Percentiles rank a stretch among this genome's conserved stretches.
phyloP scores from a whole-genome alignment of 1,284 basidiomycete genomes.

The Uromyces viciae-fabae region DNA sequence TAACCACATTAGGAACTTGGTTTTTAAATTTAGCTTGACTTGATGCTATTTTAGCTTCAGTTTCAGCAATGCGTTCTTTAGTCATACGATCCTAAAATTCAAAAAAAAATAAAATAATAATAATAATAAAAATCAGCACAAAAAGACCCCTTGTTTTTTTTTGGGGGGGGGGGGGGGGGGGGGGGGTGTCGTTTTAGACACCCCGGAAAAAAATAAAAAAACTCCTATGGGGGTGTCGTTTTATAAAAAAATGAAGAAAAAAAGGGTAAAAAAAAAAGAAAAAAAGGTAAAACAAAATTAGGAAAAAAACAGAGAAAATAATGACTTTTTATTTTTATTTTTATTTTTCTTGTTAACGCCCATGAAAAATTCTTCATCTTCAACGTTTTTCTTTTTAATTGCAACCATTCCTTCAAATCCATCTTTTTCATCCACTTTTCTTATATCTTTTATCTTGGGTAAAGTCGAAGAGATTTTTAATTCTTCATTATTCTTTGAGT shows the following conservation, averaged over 20 bases:
- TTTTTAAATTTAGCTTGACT: constrained; percentile 48
- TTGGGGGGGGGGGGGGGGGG: no score
- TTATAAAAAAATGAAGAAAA: no score
- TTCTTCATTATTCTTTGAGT: constrained; percentile 58
- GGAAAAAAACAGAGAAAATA: no score
- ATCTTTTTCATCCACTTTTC: constrained; percentile 70
- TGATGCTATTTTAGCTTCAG: constrained; percentile 57
- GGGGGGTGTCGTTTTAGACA: no score
- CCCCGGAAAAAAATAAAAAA: no score
- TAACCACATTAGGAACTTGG: background rate
- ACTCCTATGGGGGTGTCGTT: no score
- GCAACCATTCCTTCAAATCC: constrained; percentile 66
- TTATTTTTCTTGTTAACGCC: constrained; percentile 75
- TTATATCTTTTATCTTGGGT: constrained; percentile 62
- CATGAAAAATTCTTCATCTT: constrained; percentile 71
- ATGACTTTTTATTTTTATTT: constrained; percentile 59
- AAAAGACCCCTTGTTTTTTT: constrained; percentile 55
- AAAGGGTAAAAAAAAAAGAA: no score
- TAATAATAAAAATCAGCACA: no score
- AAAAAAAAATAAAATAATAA: constrained; percentile 5
- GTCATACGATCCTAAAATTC: constrained; percentile 23
- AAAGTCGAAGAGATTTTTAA: constrained; percentile 54
- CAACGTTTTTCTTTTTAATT: constrained; percentile 84
- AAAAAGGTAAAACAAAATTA: no score
- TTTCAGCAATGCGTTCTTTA: constrained; percentile 58